These are phyloP conservation scores for Vitis rotundifolia DNA, from an alignment of 164 flowering plant species.

Conservation along the genomic window DNA sequence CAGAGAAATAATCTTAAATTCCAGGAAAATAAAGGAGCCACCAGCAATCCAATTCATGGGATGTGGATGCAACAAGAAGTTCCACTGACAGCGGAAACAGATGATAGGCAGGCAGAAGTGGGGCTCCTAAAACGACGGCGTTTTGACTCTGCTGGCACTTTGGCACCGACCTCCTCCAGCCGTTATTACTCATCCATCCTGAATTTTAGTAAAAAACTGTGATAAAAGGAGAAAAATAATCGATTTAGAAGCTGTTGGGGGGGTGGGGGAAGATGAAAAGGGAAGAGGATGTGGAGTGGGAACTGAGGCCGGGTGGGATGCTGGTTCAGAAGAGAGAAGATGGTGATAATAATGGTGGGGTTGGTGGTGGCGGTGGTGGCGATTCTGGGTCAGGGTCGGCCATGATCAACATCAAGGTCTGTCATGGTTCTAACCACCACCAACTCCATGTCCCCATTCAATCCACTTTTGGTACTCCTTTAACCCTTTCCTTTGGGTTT, in stretches of 20 bases:
- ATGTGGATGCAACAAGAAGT: too few relatives aligned
- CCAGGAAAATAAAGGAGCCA: too few relatives aligned
- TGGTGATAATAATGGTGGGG: slow-evolving; percentile 21
- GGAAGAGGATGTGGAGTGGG: slow-evolving; percentile 39
- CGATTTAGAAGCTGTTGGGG: background rate
- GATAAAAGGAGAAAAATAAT: background rate
- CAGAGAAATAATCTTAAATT: too few relatives aligned
- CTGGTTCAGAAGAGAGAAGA: slow-evolving; percentile 52
- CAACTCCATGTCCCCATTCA: slow-evolving; percentile 55
- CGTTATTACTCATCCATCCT: too few relatives aligned
- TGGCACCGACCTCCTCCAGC: too few relatives aligned
- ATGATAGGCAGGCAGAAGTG: too few relatives aligned
- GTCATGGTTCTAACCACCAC: slow-evolving; percentile 46
- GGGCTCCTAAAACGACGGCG: too few relatives aligned
- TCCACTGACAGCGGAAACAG: too few relatives aligned
- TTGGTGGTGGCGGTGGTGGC: slow-evolving; percentile 17
- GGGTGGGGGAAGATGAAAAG: slow-evolving; percentile 11
- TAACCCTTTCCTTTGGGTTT: background rate
- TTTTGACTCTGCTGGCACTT: too few relatives aligned
- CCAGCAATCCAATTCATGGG: too few relatives aligned
- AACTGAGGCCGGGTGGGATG: slow-evolving; percentile 58
- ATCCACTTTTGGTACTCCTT: slow-evolving; percentile 56
- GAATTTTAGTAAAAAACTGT: too few relatives aligned
- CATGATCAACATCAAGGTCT: slow-evolving; percentile 50
- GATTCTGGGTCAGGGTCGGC: slow-evolving; percentile 6